Evolutionary conservation across 2,329 filamentous ascomycete species (phyloP).

Genomic region (Aureobasidium sp.): DNA sequence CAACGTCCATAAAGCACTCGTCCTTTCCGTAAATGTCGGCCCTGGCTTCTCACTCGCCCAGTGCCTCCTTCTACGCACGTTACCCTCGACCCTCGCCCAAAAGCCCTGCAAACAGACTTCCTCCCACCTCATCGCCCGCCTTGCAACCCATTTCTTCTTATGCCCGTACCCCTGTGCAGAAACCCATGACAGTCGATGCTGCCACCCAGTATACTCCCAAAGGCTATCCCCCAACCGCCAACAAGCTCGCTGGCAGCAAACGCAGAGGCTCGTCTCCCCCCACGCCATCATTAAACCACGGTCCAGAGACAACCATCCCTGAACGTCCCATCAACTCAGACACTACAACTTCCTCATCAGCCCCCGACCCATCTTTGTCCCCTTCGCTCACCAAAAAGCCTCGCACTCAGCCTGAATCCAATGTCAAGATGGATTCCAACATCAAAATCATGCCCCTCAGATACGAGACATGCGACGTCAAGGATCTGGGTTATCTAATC

Average conservation of each 20-base stretch:
- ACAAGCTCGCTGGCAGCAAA: constrained; percentile 8
- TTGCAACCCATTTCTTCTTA: not conserved
- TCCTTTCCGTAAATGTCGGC: constrained; percentile 21
- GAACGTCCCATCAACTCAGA: not conserved
- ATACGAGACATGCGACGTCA: constrained; percentile 75
- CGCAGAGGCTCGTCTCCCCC: constrained; percentile 26
- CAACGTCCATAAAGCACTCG: not conserved
- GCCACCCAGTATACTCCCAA: constrained; percentile 48
- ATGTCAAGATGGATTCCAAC: constrained; percentile 29
- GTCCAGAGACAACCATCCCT: constrained; percentile 13
- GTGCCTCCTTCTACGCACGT: constrained; percentile 15
- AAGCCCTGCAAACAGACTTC: not conserved
- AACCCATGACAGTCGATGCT: constrained; percentile 32
- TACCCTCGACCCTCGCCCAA: constrained; percentile 1
- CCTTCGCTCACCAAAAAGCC: constrained; percentile 5
- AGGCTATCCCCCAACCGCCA: constrained; percentile 35
- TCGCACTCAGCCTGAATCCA: constrained; percentile 25
- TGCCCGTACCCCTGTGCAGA: constrained; percentile 10
- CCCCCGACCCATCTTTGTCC: not conserved
- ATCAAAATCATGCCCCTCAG: constrained; percentile 56
- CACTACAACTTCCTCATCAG: not conserved
- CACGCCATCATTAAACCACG: constrained; percentile 18
- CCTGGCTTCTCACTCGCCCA: constrained; percentile 24
- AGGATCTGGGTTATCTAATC: constrained; percentile 84
- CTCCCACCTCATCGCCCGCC: constrained; percentile 3